Conservation (phyloP, 257 asterid genomes). For the Jacaranda mimosifolia region DNA sequence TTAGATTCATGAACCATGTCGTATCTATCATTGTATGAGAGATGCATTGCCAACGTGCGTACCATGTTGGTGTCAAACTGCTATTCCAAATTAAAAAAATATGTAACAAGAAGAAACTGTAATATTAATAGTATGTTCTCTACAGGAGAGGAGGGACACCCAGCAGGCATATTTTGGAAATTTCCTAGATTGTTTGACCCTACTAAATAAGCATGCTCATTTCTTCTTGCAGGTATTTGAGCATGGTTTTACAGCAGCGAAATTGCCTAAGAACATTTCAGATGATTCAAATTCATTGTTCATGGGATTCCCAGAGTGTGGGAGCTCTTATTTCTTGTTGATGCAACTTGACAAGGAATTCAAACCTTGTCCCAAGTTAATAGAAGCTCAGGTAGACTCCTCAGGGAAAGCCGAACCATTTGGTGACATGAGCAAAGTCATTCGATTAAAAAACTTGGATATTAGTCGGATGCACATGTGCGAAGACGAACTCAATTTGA, state of each 20-base stretch:
- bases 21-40: neutral
- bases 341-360: slow-evolving; percentile 95
- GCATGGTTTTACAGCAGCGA: slow-evolving; percentile 71
- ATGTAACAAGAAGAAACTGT: slow-evolving; percentile 20
- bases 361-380: slow-evolving; percentile 83
- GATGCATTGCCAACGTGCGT: slow-evolving; percentile 33
- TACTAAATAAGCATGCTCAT: slow-evolving; percentile 33
- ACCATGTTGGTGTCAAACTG: slow-evolving; percentile 30
- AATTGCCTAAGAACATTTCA: slow-evolving; percentile 78
- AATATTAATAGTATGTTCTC: slow-evolving; percentile 26
- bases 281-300: slow-evolving; percentile 77
- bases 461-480: slow-evolving; percentile 77
- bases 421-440: slow-evolving; percentile 66
- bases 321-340: slow-evolving; percentile 83
- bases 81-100: slow-evolving; percentile 19
- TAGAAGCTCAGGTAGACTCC: slow-evolving; percentile 80
- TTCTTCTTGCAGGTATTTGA: slow-evolving; percentile 81
- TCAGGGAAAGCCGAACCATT: slow-evolving; percentile 68
- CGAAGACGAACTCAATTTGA: slow-evolving; percentile 85
- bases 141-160: neutral
- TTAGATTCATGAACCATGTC: slow-evolving; percentile 19
- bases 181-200: slow-evolving; percentile 17
- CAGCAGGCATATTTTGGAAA: slow-evolving; percentile 22
- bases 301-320: slow-evolving; percentile 97
- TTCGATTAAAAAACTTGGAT: slow-evolving; percentile 74